Base-by-base conservation (phyloP, 2,329 filamentous ascomycete species). In the Fusarium equiseti region DNA sequence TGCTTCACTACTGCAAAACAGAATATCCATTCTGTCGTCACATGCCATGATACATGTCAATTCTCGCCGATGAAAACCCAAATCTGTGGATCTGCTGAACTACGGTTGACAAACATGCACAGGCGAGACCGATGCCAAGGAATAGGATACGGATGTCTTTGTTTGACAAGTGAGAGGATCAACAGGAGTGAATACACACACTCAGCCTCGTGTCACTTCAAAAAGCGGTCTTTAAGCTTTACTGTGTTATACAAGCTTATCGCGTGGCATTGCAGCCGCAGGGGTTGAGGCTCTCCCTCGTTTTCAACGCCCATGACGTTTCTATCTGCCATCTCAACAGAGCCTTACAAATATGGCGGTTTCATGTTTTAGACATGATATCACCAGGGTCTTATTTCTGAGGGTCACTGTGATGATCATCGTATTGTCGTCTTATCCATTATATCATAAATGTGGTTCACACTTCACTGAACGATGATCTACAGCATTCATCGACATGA, bases 381-480 rank as follows among this genome's bases (percentile, higher is more conserved):
- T 72, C 66, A 72, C 60, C 38, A 32, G 44, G 20, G 53, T 52
- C 68, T 38, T 49, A 48, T 42, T 59, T 12, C 8, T 24, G 55
- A 51, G 42, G 52, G 38, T 63, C 56, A 42, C 38, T 15, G 42
- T 42, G 69, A 64, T 50, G 69, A 72, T 68, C 62, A 26, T 42
- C 44, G 6, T 26, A 40, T 45, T 31, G 16, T 59, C 26, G 12
- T 31, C 45, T 63, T 29, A 32, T 70, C 29, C 22, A 62, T 64
- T 70, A 60, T 53, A 67, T 72, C 69, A 72, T 72, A 67, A 67
- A 49, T 69, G 66, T 67, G 69, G 70, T 56, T 56, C 69, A 29
- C 49, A 45, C 29, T 27, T 45, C 35, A 59, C 29, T 15, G 26
- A 20, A 40, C 18, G 31, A 20, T 11, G 51, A 44, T 65, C 52